Evolutionary conservation across 2,329 filamentous ascomycete species (phyloP).

Genomic region (Gremmenia infestans): DNA sequence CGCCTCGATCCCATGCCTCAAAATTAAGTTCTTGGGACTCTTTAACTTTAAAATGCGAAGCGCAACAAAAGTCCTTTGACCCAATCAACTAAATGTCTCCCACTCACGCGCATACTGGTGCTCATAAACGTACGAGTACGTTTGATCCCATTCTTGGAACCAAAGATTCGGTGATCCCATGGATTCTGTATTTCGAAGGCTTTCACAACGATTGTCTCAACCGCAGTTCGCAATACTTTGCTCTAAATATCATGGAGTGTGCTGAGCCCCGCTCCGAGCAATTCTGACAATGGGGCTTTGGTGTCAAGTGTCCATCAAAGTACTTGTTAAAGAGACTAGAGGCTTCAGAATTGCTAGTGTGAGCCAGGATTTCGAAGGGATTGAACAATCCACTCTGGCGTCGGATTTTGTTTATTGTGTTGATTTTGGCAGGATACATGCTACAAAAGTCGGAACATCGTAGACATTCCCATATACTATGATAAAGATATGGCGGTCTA

Average conservation of each 20-base stretch:
- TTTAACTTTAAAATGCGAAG: no score
- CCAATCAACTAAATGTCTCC: no score
- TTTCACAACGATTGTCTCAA: conserved; percentile 48
- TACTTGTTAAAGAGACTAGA: conserved; percentile 49
- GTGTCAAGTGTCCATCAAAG: conserved; percentile 46
- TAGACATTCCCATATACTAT: conserved; percentile 49
- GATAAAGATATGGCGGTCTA: conserved; percentile 45
- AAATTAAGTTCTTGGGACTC: no score
- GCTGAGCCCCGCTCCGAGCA: conserved; percentile 40
- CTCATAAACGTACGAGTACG: background rate
- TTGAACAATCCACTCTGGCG: conserved; percentile 49
- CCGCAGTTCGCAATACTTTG: conserved; percentile 42
- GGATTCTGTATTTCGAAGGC: conserved; percentile 50
- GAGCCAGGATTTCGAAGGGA: conserved; percentile 49
- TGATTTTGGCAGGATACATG: conserved; percentile 49
- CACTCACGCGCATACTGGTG: background rate
- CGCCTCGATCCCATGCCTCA: no score
- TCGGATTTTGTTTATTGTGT: conserved; percentile 51
- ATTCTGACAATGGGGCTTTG: conserved; percentile 44
- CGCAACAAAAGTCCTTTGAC: no score
- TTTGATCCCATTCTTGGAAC: conserved; percentile 34
- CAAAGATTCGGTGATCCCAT: conserved; percentile 42
- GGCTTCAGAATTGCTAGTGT: conserved; percentile 51
- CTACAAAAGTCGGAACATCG: conserved; percentile 49
- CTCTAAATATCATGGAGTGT: conserved; percentile 46